A percentile compares a stretch with the other conserved stretches of the same genome.
phyloP scores from a whole-genome alignment of 78 protist species.

The Dictyostelium brefeldianum region DNA sequence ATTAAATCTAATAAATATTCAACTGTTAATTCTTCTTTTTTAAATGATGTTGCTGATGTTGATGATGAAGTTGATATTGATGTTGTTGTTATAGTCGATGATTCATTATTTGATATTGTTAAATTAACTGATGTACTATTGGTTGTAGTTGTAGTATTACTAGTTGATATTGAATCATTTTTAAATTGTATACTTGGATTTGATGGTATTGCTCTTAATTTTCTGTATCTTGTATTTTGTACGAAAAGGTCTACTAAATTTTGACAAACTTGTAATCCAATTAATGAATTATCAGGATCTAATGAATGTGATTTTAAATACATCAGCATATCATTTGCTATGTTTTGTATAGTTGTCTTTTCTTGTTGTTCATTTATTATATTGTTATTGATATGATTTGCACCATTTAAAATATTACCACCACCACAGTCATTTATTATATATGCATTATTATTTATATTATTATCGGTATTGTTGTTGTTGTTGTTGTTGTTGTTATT shows the following conservation, averaged over 20 bases:
- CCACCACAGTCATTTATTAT: background rate
- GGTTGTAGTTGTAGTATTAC: too few relatives aligned
- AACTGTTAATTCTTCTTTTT: background rate
- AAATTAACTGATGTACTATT: too few relatives aligned
- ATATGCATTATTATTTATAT: background rate
- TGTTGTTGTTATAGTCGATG: too few relatives aligned
- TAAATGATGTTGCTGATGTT: too few relatives aligned
- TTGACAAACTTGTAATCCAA: slow-evolving; percentile 35
- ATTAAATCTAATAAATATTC: slow-evolving; percentile 39
- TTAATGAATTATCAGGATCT: slow-evolving; percentile 58
- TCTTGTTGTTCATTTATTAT: slow-evolving; percentile 34
- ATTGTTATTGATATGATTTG: background rate
- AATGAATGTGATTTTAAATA: slow-evolving; percentile 16
- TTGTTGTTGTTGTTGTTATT: background rate
- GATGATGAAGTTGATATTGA: too few relatives aligned
- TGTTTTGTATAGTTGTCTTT: background rate
- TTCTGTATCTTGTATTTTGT: slow-evolving; percentile 25
- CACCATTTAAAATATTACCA: background rate
- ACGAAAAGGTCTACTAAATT: slow-evolving; percentile 13
- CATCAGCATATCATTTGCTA: background rate
- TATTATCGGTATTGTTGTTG: background rate
- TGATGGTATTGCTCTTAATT: slow-evolving; percentile 30
- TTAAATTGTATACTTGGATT: slow-evolving; percentile 1
- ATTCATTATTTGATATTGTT: too few relatives aligned
- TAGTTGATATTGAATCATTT: too few relatives aligned